Base-by-base conservation (phyloP, 2,329 filamentous ascomycete genomes). In the Pseudogymnoascus sp. region DNA sequence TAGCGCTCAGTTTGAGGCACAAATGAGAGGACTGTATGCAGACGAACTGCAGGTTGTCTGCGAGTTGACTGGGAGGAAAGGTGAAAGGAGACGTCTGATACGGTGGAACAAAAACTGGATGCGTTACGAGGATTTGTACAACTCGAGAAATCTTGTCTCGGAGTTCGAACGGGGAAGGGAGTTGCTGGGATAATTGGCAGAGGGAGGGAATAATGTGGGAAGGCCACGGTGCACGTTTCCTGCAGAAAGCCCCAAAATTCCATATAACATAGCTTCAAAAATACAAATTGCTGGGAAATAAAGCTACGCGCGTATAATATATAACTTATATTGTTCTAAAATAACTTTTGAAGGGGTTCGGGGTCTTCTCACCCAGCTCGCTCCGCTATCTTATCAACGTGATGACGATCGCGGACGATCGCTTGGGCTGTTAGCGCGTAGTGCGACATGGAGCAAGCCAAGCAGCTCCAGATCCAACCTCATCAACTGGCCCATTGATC, bases 391-490 rank as follows among this genome's bases (percentile, higher is more conserved):
- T 54, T 54, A 54, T 54, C 47, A 33, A 33, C 28, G 47, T 33
- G 47, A 54, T 54, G 47, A 54, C 47, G 47, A 54, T 54, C 47
- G 47, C 47, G n/a, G 28, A 54, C 47, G 47, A 54, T 54, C 47
- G 47, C 47, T 54, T 54, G 47, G 47, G 16, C 5, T 54, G 16
- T 54, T 54, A 54, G 47, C 47, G 47, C 47, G 28, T 33, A 54
- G 47, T 54, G 47, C 16, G 12, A 54, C 47, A 54, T 54, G 47
- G n/a, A 54, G n/a, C 16, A 35, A 54, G n/a, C 47, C 47, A 54
- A 54, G 47, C 47, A 54, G 47, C 16, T 54, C 47, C 22, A 54
- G 47, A 33, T 18, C 47, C 47, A 54, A 54, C 47, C n/a, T 54
- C 47, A 9, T 54, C 47, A 54, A 54, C 28, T 54, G 47, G 16